Evolutionary conservation across 2,329 filamentous ascomycete genomes (phyloP), one percentile per base, ranked within the genome.

Genomic region (Botryotinia globosa): DNA sequence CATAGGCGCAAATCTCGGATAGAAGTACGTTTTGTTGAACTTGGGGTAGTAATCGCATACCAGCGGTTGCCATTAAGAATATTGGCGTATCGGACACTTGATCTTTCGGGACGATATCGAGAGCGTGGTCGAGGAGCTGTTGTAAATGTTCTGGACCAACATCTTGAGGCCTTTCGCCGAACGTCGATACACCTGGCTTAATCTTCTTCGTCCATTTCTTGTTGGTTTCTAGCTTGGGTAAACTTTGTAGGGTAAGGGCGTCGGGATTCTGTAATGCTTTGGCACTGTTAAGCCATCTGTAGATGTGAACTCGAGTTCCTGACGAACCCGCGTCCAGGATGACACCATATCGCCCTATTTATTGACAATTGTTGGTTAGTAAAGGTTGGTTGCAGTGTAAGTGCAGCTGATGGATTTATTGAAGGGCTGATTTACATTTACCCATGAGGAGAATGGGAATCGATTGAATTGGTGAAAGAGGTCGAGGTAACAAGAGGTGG

Each of bases 321-420:
- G 96, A 98, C 82, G 96, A 98, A 78, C 96, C 96, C 81, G 96
- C 96, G 87, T 99, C 96, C 80, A 99, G 89, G 81, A 99, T 94
- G 79, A 98, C 93, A 81, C 94, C 96, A 87, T 97, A 98, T 84
- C 89, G 87, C 79, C 79, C 80, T 81, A 69, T 69, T 45, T n/a
- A 44, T 44, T 42, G 12, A 18, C 4, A 22, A n/a, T 69, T 54
- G 48, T 54, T 54, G 25, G 25, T 54, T 39, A 69, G 54, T 7
- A 10, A 22, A 42, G 18, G n/a, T 3, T 25, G 34, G 10, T n/a
- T 10, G 39, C 34, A 8, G 7, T 42, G 51, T 32, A n/a, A 22
- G 64, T 25, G 14, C 12, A 62, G 20, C 29, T 20, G 34, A 45
- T 20, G 5, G 25, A 39, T 34, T 34, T 34, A 34, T 18, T 56